Percentiles rank a stretch among this genome's conserved stretches.
These are phyloP conservation scores for Leishmania martiniquensis DNA, from an alignment of 208 protist species.

Conservation along the genomic window DNA sequence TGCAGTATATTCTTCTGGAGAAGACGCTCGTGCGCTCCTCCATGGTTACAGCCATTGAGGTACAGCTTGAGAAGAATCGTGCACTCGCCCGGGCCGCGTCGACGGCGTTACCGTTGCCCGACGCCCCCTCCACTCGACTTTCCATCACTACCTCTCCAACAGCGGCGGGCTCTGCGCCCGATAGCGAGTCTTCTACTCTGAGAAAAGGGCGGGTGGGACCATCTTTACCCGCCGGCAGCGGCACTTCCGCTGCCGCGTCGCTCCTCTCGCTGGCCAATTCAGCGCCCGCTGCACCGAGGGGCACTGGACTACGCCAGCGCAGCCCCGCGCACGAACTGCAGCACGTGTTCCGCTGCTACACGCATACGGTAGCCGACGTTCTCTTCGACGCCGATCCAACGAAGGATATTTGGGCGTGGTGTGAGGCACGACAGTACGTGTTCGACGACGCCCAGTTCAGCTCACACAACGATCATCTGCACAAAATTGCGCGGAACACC, in stretches of 20 bases:
- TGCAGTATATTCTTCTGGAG: conserved; percentile 76
- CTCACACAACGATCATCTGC: conserved; percentile 44
- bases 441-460: conserved; percentile 85
- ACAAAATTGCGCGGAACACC: conserved; percentile 36
- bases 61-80: conserved; percentile 63
- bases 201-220: background rate
- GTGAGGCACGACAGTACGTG: conserved; percentile 39
- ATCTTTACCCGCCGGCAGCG: conserved; percentile 10
- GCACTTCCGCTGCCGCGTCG: conserved; percentile 8
- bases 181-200: background rate
- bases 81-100: background rate
- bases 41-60: conserved; percentile 51
- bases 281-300: background rate
- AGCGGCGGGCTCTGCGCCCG: background rate
- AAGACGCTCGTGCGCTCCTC: conserved; percentile 55
- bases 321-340: conserved; percentile 44
- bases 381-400: conserved; percentile 81
- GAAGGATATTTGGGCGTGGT: conserved; percentile 40
- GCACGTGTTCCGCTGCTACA: conserved; percentile 34
- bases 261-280: background rate
- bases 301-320: conserved; percentile 16
- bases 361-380: conserved; percentile 38
- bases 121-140: too few relatives aligned
- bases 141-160: background rate
- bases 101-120: background rate